Evolutionary conservation across 2,329 filamentous ascomycete species (phyloP).

Genomic region (Thelonectria discophora): DNA sequence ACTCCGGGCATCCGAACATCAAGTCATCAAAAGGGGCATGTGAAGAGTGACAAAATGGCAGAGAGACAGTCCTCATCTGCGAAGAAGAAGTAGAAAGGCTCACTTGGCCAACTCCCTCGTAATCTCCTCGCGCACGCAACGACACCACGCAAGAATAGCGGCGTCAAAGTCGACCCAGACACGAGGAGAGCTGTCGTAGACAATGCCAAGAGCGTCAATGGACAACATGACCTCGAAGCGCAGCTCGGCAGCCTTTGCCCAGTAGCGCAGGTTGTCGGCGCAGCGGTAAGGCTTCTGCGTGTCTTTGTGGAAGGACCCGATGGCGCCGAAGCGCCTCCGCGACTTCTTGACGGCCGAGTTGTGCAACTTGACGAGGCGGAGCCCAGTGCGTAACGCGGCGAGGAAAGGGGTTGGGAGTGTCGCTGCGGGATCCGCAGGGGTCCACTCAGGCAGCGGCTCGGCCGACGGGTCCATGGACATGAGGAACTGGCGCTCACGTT

Average conservation of each 20-base stretch:
- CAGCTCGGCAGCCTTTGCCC: constrained; percentile 94
- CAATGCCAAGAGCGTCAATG: constrained; percentile 86
- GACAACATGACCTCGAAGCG: constrained; percentile 88
- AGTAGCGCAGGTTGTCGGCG: constrained; percentile 93
- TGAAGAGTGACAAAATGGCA: constrained; percentile 11
- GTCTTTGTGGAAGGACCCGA: constrained; percentile 90
- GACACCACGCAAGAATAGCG: constrained; percentile 85
- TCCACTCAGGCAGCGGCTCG: constrained; percentile 74
- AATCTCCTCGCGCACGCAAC: constrained; percentile 83
- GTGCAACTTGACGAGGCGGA: constrained; percentile 85
- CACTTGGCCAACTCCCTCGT: constrained; percentile 66
- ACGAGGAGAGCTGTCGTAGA: constrained; percentile 74
- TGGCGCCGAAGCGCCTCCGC: constrained; percentile 85
- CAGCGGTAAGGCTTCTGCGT: constrained; percentile 93
- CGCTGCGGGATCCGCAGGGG: constrained; percentile 51
- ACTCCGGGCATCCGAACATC: constrained; percentile 41
- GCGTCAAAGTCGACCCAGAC: constrained; percentile 86
- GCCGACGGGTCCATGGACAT: constrained; percentile 73
- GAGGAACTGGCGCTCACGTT: constrained; percentile 84
- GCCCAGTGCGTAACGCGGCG: constrained; percentile 76
- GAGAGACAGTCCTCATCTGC: constrained; percentile 12
- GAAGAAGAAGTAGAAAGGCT: constrained; percentile 43
- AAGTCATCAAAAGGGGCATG: constrained; percentile 35
- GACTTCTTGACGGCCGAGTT: constrained; percentile 89
- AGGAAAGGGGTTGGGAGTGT: constrained; percentile 79